A percentile compares a stretch with the other conserved stretches of the same genome.
Conservation (phyloP, 257 asterid species). For the Jaltomata sinuosa region DNA sequence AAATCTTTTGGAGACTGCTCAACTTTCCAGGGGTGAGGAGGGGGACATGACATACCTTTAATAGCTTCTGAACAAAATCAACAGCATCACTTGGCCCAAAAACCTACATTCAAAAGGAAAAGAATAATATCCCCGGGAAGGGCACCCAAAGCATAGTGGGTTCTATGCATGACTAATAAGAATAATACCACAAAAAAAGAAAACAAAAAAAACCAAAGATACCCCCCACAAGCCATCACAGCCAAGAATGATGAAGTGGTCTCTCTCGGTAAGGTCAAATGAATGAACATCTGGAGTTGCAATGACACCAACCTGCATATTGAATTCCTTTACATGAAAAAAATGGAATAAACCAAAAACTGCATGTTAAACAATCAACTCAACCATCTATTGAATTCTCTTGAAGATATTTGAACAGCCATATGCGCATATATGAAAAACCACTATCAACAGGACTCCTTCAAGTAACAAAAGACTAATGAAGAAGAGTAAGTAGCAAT, state of each 20-base stretch:
- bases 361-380: not conserved
- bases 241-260: conserved; percentile 81
- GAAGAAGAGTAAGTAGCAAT: not conserved
- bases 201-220: conserved; percentile 8
- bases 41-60: conserved; percentile 44
- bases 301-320: conserved; percentile 79
- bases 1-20: not conserved
- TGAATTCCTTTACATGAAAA: not conserved
- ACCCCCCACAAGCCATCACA: conserved; percentile 99
- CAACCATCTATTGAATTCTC: not conserved
- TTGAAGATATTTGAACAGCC: not conserved
- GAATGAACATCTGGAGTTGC: conserved; percentile 88
- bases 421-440: not conserved
- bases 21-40: not conserved
- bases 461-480: not conserved
- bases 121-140: not conserved
- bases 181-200: too few species aligned
- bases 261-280: conserved; percentile 88
- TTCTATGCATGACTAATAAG: not conserved
- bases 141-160: not conserved
- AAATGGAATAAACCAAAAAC: not conserved
- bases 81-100: conserved; percentile 96
- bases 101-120: conserved; percentile 31
- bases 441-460: not conserved
- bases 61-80: conserved; percentile 66